Evolutionary conservation across 108 stramenopile genomes (phyloP), one percentile per base, ranked within the genome.

Genomic region (Skeletonema grethae): DNA sequence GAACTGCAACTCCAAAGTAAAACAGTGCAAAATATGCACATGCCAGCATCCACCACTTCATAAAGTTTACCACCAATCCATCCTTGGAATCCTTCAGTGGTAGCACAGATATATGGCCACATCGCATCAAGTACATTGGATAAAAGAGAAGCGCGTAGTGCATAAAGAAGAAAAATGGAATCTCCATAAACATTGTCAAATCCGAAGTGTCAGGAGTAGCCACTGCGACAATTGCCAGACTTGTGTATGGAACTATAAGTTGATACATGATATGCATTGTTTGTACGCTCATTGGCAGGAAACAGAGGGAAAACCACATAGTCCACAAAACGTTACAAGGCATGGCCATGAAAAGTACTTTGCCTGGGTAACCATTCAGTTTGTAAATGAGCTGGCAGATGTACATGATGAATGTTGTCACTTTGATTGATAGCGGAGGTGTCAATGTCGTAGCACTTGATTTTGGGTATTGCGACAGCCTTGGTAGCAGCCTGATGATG

Each of bases 91-190:
- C 43, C 10, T 31, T 22, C 25, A 67, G 55, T 11, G 82, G 77
- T 13, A 75, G 61, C n/a, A 75, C 57, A 30, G 82, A 75, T n/a
- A 82, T 61, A 11, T 53, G 59, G 20, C 68, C 65, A 34, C 29
- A 58, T 41, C 62, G 34, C 66, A 82, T 48, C 29, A 76, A 74
- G 38, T 69, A 78, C 6, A 75, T 59, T 8, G 77, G 72, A 53
- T 72, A 82, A 29, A 41, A 73, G 55, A 82, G 60, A 29, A 82
- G 64, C 10, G 73, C 63, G 63, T 48, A 63, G 41, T 82, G 82
- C 77, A 75, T 82, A 43, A 75, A 74, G 65, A 82, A 82, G 73
- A 82, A 82, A 45, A 79, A 82, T 0, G 69, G 75, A 11, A 82
- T 57, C 67, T 82, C 82, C 63, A 73, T 68, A 59, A 73, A 79